Conservation (phyloP, 2,329 filamentous ascomycete genomes). For the Trichoderma harzianum region DNA sequence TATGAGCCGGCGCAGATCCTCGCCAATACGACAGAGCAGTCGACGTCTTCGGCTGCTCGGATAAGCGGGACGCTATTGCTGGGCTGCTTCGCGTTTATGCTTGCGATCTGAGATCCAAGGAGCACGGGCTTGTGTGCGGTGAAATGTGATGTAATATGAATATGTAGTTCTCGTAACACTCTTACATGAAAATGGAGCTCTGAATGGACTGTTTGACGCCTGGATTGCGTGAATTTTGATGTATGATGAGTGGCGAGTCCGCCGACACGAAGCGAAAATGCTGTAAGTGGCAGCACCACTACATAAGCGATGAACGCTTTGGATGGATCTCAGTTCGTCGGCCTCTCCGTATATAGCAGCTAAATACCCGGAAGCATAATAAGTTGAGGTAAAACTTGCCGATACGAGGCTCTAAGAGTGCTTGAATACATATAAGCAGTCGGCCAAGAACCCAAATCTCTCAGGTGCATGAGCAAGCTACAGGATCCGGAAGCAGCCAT, state of each 20-base stretch:
- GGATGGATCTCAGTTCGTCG: not conserved
- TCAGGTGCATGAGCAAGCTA: not conserved
- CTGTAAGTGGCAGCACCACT: not conserved
- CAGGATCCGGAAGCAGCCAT: not conserved
- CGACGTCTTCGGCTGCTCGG: conserved; percentile 3
- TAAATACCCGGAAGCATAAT: not conserved
- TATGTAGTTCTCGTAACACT: not conserved
- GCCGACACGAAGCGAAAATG: not conserved
- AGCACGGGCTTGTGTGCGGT: not conserved
- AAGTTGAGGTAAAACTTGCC: not conserved
- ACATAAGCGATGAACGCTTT: not conserved
- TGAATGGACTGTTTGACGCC: not conserved
- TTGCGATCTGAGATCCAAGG: not conserved
- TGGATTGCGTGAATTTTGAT: not conserved
- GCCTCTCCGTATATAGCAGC: not conserved
- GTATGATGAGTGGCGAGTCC: not conserved
- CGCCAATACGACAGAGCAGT: not conserved
- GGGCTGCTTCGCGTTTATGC: not conserved
- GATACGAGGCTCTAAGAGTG: not conserved
- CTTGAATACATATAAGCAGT: not conserved
- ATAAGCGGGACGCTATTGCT: not conserved
- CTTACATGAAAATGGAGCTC: not conserved
- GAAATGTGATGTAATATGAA: not conserved
- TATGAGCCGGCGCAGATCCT: conserved; percentile 15
- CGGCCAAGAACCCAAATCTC: not conserved